Evolutionary conservation across 1,284 basidiomycete species (phyloP).

Genomic region (Caloboletus firmus): DNA sequence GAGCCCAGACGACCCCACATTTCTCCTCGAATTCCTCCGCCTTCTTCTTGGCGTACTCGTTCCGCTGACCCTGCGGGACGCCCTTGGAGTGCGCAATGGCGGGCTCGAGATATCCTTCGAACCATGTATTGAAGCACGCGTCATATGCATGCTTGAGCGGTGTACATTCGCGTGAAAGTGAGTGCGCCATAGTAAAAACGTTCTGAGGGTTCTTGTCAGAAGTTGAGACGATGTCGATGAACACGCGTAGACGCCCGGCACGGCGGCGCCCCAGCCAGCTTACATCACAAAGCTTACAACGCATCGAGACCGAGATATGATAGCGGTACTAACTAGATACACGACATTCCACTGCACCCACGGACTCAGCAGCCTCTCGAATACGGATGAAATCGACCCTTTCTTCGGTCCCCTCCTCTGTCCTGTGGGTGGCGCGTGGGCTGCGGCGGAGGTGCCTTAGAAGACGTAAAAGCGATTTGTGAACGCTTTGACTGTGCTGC

Average conservation of each 20-base stretch:
- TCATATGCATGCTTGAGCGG: conserved; percentile 89
- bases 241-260: too few species aligned
- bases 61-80: conserved; percentile 37
- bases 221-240: neutral
- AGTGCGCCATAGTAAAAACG: conserved; percentile 56
- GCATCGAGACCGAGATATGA: neutral
- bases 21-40: conserved; percentile 81
- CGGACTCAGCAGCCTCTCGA: conserved; percentile 20
- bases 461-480: conserved; percentile 36
- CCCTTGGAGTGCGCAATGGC: conserved; percentile 52
- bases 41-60: conserved; percentile 50
- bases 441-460: conserved; percentile 19
- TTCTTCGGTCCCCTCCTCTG: conserved; percentile 18
- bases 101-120: conserved; percentile 90
- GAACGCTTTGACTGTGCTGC: conserved; percentile 34
- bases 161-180: conserved; percentile 81
- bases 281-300: conserved; percentile 17
- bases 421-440: conserved; percentile 17
- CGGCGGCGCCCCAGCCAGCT: conserved; percentile 10
- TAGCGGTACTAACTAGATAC: conserved; percentile 22
- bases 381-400: conserved; percentile 32
- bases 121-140: conserved; percentile 94
- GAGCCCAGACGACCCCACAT: conserved; percentile 79
- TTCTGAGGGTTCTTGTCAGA: neutral
- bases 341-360: neutral